Evolutionary conservation across 2,329 filamentous ascomycete species (phyloP), one percentile per base, ranked within the genome.

Genomic region (Diplodia intermedia): DNA sequence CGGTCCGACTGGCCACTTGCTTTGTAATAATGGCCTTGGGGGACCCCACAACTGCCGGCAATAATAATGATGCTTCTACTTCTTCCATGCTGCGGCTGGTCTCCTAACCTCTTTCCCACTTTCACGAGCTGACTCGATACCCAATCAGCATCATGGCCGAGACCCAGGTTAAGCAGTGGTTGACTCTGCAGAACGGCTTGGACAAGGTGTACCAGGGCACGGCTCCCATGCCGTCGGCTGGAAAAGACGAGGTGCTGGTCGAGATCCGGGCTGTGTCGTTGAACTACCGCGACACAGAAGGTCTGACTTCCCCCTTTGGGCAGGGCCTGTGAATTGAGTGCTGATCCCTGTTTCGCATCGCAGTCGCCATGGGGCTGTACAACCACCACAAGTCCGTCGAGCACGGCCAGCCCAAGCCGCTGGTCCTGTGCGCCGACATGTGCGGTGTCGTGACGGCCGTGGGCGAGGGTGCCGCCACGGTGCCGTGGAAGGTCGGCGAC

Each of bases 381-480:
- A 87, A 82, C 74, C 88, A 91, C 77, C 88, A 91, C 79, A 83
- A 85, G 71, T 82, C 83, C 4, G 79, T 87, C 55, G 78, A 75
- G 9, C 12, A 47, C 73, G 79, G 69, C 70, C 76, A 65, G 65
- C 78, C 65, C 69, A 82, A 67, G 72, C 71, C 75, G 3, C 71
- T 91, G 14, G 86, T 91, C 1, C 89, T 89, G 1, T 89, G 87
- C 77, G 90, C 88, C 26, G 90, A 92, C 77, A 90, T 90, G 83
- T 90, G 88, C 78, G 90, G 90, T 54, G 82, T 83, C 9, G 81
- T 92, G 55, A 79, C 86, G 2, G 76, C 82, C 15, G 72, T 85
- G 36, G 85, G 86, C 40, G 75, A 81, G 20, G 80, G 79, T 2
- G 69, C 73, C 50, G 77, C 80, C 6, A 79, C 78, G 2, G 71